Base-by-base conservation (phyloP, 345 rosid species). In the Noccaea caerulescens region DNA sequence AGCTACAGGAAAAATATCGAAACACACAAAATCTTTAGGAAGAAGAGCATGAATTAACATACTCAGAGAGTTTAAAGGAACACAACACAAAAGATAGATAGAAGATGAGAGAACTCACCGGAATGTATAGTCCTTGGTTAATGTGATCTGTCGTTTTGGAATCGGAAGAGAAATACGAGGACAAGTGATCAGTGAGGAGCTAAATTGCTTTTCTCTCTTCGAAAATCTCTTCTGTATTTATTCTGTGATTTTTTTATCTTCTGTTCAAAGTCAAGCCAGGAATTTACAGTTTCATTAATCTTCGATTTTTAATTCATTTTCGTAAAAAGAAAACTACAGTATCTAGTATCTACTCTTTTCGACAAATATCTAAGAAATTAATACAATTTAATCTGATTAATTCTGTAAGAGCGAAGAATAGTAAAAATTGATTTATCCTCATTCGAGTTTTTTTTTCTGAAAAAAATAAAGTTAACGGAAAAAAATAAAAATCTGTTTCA, bases 221-320 rank as follows among this genome's bases (percentile, higher is more conserved):
- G 32, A 43, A 43, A 20, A 27, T 37, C 36, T 62, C 41, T n/a
- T 53, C 43, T 30, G 4, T 63, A 72, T 65, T 56, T 65, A 72
- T 64, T 27, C 14, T 56, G 6, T 27, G 23, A 5, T 20, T 54
- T 63, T 43, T 34, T 54, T 33, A 44, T 51, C 52, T 38, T 10
- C 60, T 59, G 20, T 60, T 59, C 52, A 30, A 50, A 60, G 13
- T 60, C 23, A 20, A 20, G 30, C 30, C 30, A 41, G 27, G 10
- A 16, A 60, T 38, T 50, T 60, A 70, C 74, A 37, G 58, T 49
- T 56, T 50, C 51, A 50, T 7, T 50, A 3, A 12, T 8, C 13
- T 51, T 10, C 68, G 13, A 20, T 32, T 54, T 8, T 54, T n/a
- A 55, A 13, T 14, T 46, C 10, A 14, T 33, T 54, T 34, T 56